phyloP scores from a whole-genome alignment of 495 filamentous ascomycete species.

The Penicillium desertorum region DNA sequence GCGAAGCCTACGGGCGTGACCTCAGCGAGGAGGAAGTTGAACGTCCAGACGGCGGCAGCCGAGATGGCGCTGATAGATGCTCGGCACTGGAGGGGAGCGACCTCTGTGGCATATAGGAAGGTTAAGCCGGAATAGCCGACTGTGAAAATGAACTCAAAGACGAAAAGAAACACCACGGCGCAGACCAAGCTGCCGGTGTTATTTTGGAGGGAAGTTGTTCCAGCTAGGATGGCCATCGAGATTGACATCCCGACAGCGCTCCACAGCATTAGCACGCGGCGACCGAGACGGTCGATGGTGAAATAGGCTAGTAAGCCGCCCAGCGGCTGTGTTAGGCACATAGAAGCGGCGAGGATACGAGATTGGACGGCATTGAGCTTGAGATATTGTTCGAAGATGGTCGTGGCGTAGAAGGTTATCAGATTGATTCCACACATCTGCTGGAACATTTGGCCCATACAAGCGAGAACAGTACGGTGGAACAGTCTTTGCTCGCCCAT shows the following conservation, averaged over 20 bases:
- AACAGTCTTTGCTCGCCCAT: slow-evolving; percentile 38
- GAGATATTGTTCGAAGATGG: slow-evolving; percentile 49
- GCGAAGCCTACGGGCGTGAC: slow-evolving; percentile 47
- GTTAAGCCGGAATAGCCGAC: slow-evolving; percentile 64
- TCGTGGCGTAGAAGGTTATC: slow-evolving; percentile 25
- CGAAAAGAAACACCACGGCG: slow-evolving; percentile 43
- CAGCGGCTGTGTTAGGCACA: slow-evolving; percentile 73
- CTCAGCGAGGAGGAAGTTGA: slow-evolving; percentile 47
- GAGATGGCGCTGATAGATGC: slow-evolving; percentile 65
- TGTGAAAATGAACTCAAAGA: slow-evolving; percentile 47
- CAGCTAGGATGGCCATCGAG: slow-evolving; percentile 58
- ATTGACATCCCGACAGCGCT: slow-evolving; percentile 55
- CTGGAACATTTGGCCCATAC: slow-evolving; percentile 33
- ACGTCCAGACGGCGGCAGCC: slow-evolving; percentile 61
- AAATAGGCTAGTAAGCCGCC: slow-evolving; percentile 75
- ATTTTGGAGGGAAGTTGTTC: slow-evolving; percentile 41
- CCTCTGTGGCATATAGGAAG: slow-evolving; percentile 62
- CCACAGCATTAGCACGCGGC: slow-evolving; percentile 63
- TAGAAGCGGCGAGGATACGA: slow-evolving; percentile 72
- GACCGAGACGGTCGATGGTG: slow-evolving; percentile 72
- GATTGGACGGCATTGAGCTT: slow-evolving; percentile 71
- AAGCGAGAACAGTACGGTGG: slow-evolving; percentile 35
- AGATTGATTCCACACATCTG: slow-evolving; percentile 30
- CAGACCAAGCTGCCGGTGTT: slow-evolving; percentile 41
- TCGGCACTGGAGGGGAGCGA: slow-evolving; percentile 65